A percentile compares a stretch with the other conserved stretches of the same genome.
phyloP scores from a whole-genome alignment of 352 stramenopile genomes.

The Phytophthora pistaciae region DNA sequence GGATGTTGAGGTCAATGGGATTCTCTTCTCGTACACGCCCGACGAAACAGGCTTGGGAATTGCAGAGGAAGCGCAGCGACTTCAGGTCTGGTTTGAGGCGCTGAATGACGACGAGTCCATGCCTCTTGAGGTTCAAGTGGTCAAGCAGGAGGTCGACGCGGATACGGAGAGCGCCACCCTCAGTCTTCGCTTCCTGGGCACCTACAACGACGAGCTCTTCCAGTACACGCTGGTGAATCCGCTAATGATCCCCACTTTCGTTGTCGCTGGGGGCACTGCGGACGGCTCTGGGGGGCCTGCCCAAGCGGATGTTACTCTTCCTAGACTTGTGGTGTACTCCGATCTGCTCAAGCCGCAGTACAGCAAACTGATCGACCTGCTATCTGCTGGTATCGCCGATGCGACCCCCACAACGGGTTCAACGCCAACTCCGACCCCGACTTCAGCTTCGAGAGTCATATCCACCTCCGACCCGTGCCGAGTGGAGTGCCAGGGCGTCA shows the following conservation, averaged over 20 bases:
- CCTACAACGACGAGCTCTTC: slow-evolving; percentile 4
- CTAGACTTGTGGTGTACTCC: slow-evolving; percentile 7
- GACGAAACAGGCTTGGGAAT: not conserved
- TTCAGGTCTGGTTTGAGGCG: slow-evolving; percentile 4
- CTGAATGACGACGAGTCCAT: not conserved
- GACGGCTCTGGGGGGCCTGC: not conserved
- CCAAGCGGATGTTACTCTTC: not conserved
- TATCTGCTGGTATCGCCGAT: not conserved
- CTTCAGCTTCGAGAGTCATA: slow-evolving; percentile 3
- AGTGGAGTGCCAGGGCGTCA: not conserved
- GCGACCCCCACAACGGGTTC: not conserved
- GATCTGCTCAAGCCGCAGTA: slow-evolving; percentile 7
- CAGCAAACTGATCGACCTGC: slow-evolving; percentile 11
- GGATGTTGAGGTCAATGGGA: not conserved
- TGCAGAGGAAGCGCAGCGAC: not conserved
- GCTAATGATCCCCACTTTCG: slow-evolving; percentile 4
- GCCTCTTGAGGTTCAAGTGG: slow-evolving; percentile 4
- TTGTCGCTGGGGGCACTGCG: not conserved
- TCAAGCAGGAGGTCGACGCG: not conserved
- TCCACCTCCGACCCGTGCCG: not conserved
- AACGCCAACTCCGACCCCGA: not conserved
- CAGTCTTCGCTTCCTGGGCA: slow-evolving; percentile 4
- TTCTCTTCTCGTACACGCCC: not conserved
- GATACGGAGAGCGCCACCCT: not conserved
- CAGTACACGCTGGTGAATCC: slow-evolving; percentile 21